Evolutionary conservation across 805 yeast genomes (phyloP), one percentile per base, ranked within the genome.

Genomic region (Nakazawaea ernobii): DNA sequence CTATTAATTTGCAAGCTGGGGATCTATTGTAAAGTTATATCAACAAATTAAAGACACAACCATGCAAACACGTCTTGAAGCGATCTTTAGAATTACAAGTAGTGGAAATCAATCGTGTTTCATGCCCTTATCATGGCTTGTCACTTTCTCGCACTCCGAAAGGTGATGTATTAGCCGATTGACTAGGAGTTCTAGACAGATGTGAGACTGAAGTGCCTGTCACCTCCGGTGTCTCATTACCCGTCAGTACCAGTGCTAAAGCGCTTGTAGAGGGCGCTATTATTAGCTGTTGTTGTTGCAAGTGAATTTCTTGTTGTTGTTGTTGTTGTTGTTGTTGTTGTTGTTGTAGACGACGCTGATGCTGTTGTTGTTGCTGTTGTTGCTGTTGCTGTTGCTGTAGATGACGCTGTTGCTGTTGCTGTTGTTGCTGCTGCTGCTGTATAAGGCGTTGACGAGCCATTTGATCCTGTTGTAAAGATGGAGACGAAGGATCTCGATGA

Each of bases 331-430:
- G 35, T 8, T 39, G 43, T 11, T 29, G 35, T 15, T 29, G 35
- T 15, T 29, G 43, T n/a, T 39, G 42, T 4, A 14, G n/a, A 7
- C 14, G 49, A 9, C 14, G 45, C 9, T 39, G 49, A 6, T 26
- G 37, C 42, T 26, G 40, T 26, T 36, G 35, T 13, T 36, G 43
- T n/a, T 30, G 37, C 1, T 38, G 49, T 11, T 35, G 35, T n/a
- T 39, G 49, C 3, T 13, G 43, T 29, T 33, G 49, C 29, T 27
- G 46, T 35, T 20, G 51, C 17, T 39, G 49, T 11, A 27, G 45
- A 9, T 48, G 49, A 7, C 28, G 36, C 5, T 43, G 48, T 8
- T 29, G 47, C 17, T 17, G 49, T 28, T 35, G 52, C 27, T 26
- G 43, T 20, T 30, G 52, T 29, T 35, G 49, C 20, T n/a, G 36